Evolutionary conservation across 805 yeast species (phyloP), one percentile per base, ranked within the genome.

Genomic region (Starmera amethionina): DNA sequence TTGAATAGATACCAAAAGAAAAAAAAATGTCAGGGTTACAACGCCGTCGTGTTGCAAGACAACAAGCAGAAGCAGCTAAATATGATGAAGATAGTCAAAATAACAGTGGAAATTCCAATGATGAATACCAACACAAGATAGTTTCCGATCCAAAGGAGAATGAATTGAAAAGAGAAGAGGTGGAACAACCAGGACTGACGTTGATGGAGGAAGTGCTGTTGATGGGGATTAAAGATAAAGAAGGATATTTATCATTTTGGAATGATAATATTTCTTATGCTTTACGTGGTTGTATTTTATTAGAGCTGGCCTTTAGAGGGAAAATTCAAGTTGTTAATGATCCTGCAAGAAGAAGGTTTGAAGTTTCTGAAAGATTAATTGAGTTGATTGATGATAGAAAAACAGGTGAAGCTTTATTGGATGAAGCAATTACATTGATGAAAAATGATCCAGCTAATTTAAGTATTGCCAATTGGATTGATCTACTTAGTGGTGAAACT

Each of bases 211-310:
- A 93, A 63, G 96, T 93, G 7, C 67, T 93, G 48, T 71, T 93
- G 46, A 74, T 93, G 67, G 98, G 98, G 5, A 72, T 93, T 48
- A 89, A 90, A 56, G 97, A 93, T 63, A 83, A 84, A 52, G 97
- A 93, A 62, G 98, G 98, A 11, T 88, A 90, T 60, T 69, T 93
- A 35, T 87, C 96, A 27, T 93, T 93, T 64, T 93, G 98, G 98
- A 93, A 93, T 59, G 98, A 93, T 63, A 89, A 87, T 62, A 89
- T 93, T 40, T 87, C 97, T 19, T 93, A 93, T 64, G 96, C 97
- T 2, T 71, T 93, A 44, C 78, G 98, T 53, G 98, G 98, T 11
- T 83, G 96, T 59, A 90, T 93, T 44, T 56, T 93, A 40, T 73
- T 93, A 58, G 98, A 93, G 62, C 72, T 93, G 62, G 96, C 97